Percentiles rank a stretch among this genome's conserved stretches.
These are phyloP conservation scores for Fusarium caatingaense DNA, from an alignment of 2,329 filamentous ascomycete genomes.

Conservation along the genomic window DNA sequence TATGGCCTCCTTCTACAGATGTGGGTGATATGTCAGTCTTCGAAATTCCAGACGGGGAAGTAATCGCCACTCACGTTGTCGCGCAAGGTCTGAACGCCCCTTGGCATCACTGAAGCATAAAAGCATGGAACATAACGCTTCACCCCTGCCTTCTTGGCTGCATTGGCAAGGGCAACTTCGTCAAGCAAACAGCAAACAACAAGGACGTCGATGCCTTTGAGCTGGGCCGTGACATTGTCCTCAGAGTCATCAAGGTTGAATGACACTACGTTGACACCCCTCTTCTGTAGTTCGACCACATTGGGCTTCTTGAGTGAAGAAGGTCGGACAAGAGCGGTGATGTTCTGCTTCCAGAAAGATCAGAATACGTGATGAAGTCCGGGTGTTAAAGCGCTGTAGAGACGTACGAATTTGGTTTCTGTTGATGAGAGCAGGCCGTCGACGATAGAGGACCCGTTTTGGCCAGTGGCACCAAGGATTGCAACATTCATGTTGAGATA, in stretches of 20 bases:
- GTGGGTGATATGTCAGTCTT: not conserved
- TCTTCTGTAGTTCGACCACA: not conserved
- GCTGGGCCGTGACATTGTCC: not conserved
- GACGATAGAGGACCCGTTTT: not conserved
- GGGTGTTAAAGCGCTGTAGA: not conserved
- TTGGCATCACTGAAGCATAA: not conserved
- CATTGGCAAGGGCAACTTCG: not conserved
- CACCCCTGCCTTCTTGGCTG: not conserved
- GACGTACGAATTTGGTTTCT: not conserved
- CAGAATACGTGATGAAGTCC: not conserved
- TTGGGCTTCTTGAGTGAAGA: not conserved
- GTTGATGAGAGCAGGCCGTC: not conserved
- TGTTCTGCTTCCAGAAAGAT: not conserved
- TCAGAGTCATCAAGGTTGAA: not conserved
- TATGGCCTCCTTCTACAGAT: not conserved
- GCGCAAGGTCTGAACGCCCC: not conserved
- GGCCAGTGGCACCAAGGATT: not conserved
- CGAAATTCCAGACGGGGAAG: not conserved
- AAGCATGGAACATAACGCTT: not conserved
- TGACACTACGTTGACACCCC: not conserved
- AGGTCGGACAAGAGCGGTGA: not conserved
- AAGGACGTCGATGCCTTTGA: not conserved
- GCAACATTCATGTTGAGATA: not conserved
- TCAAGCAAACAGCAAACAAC: not conserved
- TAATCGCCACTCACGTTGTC: not conserved